Base-by-base conservation (phyloP, 2,329 filamentous ascomycete species). In the Sarocladium brachiariae region DNA sequence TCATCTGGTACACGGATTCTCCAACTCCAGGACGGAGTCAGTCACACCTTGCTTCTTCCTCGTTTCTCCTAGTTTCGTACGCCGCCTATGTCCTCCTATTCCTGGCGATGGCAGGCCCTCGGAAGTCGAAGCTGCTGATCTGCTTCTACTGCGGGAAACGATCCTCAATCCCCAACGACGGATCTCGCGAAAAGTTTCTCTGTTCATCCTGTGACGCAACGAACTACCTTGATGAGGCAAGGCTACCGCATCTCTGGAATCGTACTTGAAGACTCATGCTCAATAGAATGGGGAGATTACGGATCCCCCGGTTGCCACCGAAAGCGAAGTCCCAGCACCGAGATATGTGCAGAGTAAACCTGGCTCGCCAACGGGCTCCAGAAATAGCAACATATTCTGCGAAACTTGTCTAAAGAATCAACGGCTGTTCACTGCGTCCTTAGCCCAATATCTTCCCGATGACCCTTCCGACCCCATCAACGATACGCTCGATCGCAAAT, bases 181-280 rank as follows among this genome's bases (percentile, higher is more conserved):
- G 79, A 25, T 62, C 64, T 49, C 73, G 81, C 51, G 76, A 74
- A 63, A 77, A 82, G 60, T 96, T 91, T 69, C 73, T 83, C 41
- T 96, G 90, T 68, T 70, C 77, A 18, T 73, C 78, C 54, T 99
- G 93, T 73, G 87, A 93, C 60, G 87, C 91, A 16, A 83, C 85
- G 53, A 99, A 97, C 67, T 87, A 89, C 70, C 74, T 96, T 27
- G 93, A 99, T 64, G 77, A 92, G 72, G 90, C 93, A 70, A 19
- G 54, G 24, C 19, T 30, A 52, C 18, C 19, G 38, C 27, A 50
- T 50, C 19, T 47, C 9, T 55, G 59, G 49, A 61, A 58, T 52
- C 58, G 58, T 55, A 55, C 23, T 38, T 10, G 34, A 35, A 27
- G 13, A 4, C 33, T 19, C 21, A 53, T 60, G 45, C 59, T 43